These are phyloP conservation scores for Penicillium flavigenum DNA, from an alignment of 495 filamentous ascomycete genomes.

Conservation along the genomic window DNA sequence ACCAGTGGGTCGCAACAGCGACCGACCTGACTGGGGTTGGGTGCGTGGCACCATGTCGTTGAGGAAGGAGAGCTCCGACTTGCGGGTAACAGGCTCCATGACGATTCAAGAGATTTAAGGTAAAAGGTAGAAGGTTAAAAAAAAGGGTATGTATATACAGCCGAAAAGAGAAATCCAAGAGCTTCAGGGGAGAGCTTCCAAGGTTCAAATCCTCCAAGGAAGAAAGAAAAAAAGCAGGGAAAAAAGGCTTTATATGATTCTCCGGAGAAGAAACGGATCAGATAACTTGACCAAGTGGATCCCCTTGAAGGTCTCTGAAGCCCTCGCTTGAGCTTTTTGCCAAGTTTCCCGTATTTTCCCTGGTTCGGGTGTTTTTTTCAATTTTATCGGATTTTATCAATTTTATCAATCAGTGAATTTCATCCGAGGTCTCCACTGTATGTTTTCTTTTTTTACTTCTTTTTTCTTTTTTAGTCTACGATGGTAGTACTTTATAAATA, in stretches of 20 bases:
- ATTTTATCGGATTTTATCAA: constrained; percentile 22
- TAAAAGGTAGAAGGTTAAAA: neutral
- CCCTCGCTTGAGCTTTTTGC: constrained; percentile 16
- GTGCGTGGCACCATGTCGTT: constrained; percentile 20
- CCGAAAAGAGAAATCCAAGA: neutral
- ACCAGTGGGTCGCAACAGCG: constrained; percentile 30
- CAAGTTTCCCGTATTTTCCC: constrained; percentile 14
- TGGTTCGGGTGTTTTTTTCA: neutral
- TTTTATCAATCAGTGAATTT: constrained; percentile 33
- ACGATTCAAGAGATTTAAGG: neutral
- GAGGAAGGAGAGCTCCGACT: constrained; percentile 24
- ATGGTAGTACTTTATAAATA: too few species aligned
- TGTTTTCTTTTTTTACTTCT: too few species aligned
- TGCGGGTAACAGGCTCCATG: constrained; percentile 28
- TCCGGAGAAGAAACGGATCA: constrained; percentile 24
- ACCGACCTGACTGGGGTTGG: constrained; percentile 17
- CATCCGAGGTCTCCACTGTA: neutral
- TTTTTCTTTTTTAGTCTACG: constrained; percentile 3
- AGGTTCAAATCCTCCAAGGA: neutral
- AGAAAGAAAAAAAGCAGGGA: constrained; percentile 7
- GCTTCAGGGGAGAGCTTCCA: neutral
- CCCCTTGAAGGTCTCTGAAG: neutral
- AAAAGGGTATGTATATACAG: neutral
- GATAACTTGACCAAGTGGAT: constrained; percentile 32
- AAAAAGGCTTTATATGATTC: constrained; percentile 15